Conservation (phyloP, 805 yeast genomes). For the Phaffomyces antillensis region DNA sequence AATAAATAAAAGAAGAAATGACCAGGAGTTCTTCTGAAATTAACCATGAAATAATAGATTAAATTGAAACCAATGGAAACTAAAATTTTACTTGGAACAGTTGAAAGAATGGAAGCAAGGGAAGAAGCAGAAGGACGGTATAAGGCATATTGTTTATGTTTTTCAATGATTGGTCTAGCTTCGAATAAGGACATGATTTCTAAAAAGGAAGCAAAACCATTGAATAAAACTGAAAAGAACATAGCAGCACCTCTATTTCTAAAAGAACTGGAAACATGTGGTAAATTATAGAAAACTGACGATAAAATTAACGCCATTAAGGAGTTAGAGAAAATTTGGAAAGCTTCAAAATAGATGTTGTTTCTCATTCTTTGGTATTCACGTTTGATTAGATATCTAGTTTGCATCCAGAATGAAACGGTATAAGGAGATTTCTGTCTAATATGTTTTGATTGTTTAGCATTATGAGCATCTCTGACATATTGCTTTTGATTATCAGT, state of each 20-base stretch:
- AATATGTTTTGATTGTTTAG: constrained; percentile 40
- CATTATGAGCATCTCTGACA: constrained; percentile 34
- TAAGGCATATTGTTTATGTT: constrained; percentile 65
- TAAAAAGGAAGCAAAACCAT: constrained; percentile 48
- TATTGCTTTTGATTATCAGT: constrained; percentile 17
- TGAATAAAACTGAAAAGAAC: constrained; percentile 56
- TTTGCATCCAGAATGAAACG: constrained; percentile 43
- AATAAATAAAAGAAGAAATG: constrained; percentile 46
- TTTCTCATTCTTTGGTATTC: constrained; percentile 40
- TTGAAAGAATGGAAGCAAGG: constrained; percentile 51
- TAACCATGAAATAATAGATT: constrained; percentile 50
- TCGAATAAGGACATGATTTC: constrained; percentile 51
- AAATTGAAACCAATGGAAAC: constrained; percentile 39
- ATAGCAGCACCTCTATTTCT: constrained; percentile 51
- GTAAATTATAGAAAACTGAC: constrained; percentile 47
- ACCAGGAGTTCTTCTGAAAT: constrained; percentile 41
- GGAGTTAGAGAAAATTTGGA: constrained; percentile 35
- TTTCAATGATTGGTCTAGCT: constrained; percentile 51
- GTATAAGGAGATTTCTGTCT: constrained; percentile 40
- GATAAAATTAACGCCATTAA: constrained; percentile 46
- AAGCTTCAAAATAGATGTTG: constrained; percentile 38
- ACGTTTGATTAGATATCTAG: constrained; percentile 35
- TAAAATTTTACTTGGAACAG: constrained; percentile 52
- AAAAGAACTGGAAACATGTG: constrained; percentile 35
- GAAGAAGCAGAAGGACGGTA: constrained; percentile 74